Percentiles rank a stretch among this genome's conserved stretches.
phyloP scores from a whole-genome alignment of 345 rosid genomes.

The Sisymbrium irio region DNA sequence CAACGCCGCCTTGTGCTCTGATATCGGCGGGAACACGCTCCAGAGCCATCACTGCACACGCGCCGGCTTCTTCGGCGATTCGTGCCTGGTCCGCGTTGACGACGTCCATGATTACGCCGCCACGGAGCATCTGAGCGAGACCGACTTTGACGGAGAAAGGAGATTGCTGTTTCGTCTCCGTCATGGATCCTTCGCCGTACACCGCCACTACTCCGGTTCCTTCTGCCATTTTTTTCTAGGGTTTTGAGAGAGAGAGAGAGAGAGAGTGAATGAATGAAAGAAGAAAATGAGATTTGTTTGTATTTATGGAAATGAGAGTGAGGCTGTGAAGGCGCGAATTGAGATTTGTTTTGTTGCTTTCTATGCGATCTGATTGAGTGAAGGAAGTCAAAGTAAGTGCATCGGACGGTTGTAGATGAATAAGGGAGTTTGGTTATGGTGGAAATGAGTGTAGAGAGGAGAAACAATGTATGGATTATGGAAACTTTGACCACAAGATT shows the following conservation, averaged over 20 bases:
- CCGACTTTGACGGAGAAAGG: constrained; percentile 75
- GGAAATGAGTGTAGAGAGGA: neutral
- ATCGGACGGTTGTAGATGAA: neutral
- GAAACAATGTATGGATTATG: neutral
- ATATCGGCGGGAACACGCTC: constrained; percentile 73
- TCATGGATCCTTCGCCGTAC: constrained; percentile 55
- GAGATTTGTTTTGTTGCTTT: neutral
- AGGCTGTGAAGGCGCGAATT: neutral
- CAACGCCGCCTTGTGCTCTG: constrained; percentile 66
- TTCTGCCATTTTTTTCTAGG: constrained; percentile 40
- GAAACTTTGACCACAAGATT: constrained; percentile 26
- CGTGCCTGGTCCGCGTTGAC: constrained; percentile 63
- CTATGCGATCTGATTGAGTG: neutral
- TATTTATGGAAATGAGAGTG: neutral
- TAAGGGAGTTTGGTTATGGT: neutral
- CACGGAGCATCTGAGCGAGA: constrained; percentile 72
- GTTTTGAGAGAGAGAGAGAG: neutral
- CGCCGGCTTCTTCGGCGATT: constrained; percentile 69
- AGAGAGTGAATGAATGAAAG: neutral
- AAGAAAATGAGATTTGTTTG: neutral
- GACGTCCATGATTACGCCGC: constrained; percentile 75
- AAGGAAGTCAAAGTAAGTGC: neutral
- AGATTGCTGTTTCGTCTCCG: constrained; percentile 56
- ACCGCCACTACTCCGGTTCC: constrained; percentile 61
- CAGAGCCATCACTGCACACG: constrained; percentile 74